Evolutionary conservation across 306 rosid genomes (phyloP), one percentile per base, ranked within the genome.

Genomic region (Benincasa hispida): DNA sequence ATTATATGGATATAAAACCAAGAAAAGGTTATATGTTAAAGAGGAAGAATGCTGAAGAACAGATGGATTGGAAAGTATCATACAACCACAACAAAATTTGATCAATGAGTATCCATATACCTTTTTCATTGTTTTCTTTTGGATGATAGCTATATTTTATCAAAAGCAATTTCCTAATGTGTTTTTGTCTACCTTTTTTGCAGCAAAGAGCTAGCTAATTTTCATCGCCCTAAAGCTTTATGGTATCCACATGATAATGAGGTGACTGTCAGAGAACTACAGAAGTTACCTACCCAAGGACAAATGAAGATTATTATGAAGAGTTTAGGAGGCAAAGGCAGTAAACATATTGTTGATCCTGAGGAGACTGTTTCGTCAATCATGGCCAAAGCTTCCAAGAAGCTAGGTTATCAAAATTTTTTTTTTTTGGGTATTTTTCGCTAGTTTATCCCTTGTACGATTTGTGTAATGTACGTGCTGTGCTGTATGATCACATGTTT

Each of bases 161-260:
- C 39, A 30, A 9, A 76, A 19, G 37, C 28, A 65, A 76, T 65
- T 80, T 80, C n/a, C 34, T 22, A 28, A 34, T 63, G 73, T 62
- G 45, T 30, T 86, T 68, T 81, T 82, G 51, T 76, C 30, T 78
- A 72, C 76, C 76, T 74, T 76, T 73, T 85, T 78, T 84, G 87
- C 96, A 91, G 98, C 69, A 93, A 93, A 90, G 97, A 91, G 85
- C 78, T 91, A 77, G 94, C 96, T 61, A 91, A 91, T 87, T 93
- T 93, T 81, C 98, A 93, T 86, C 98, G 97, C 75, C 93, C 98
- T 70, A 91, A 88, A 88, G 96, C 92, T 82, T 81, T 89, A 74
- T 93, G 98, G 98, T 91, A 86, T 90, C 98, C 98, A 67, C 98
- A 91, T 50, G 98, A 90, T 86, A 93, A 79, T 80, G 89, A 77